Conservation (phyloP, 306 rosid genomes). For the Medicago lupulina region DNA sequence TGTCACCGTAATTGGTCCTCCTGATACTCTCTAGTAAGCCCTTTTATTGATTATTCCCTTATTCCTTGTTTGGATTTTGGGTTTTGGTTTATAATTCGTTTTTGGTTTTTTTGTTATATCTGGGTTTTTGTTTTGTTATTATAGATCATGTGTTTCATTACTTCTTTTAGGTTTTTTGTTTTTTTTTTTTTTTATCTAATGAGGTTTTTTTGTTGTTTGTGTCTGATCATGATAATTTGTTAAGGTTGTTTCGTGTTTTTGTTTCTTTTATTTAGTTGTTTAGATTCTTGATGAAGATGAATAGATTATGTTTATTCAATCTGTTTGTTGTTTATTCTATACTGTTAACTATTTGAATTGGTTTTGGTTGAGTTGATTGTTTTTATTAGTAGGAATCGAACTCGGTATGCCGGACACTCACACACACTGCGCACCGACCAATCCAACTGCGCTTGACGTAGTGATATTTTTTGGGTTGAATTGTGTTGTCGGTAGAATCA, state of each 20-base stretch:
- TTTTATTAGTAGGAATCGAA: background rate
- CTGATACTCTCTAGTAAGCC: constrained; percentile 94
- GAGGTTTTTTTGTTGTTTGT: background rate
- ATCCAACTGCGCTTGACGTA: background rate
- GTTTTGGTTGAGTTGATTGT: constrained; percentile 10
- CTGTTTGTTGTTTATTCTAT: constrained; percentile 7
- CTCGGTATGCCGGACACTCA: background rate
- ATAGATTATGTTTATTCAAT: constrained; percentile 17
- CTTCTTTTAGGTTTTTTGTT: background rate
- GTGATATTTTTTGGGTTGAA: background rate
- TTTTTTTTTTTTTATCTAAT: background rate
- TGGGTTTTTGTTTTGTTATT: background rate
- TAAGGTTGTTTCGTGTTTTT: background rate
- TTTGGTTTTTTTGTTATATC: background rate
- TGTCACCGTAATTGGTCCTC: constrained; percentile 97
- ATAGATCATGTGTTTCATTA: constrained; percentile 19
- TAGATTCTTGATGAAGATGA: background rate
- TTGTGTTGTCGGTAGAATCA: background rate
- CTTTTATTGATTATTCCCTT: background rate
- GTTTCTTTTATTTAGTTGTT: constrained; percentile 5
- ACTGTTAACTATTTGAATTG: constrained; percentile 18
- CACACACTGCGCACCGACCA: background rate
- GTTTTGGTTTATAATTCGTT: constrained; percentile 13
- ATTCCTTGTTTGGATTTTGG: constrained; percentile 24
- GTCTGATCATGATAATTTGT: constrained; percentile 10